phyloP scores from a whole-genome alignment of 768 basidiomycete genomes.

The Naganishia onofrii region DNA sequence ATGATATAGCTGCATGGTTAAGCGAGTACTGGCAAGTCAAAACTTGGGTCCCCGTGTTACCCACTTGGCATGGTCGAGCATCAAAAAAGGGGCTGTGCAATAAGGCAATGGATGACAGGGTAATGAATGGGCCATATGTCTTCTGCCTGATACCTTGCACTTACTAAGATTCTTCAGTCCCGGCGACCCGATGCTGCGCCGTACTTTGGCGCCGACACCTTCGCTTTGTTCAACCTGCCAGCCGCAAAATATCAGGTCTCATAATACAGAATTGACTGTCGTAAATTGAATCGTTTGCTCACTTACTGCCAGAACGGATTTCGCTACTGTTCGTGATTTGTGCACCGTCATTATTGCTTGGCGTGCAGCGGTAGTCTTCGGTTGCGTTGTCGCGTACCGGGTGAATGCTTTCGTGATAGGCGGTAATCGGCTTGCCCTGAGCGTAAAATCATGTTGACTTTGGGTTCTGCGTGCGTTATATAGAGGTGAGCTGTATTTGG shows the following conservation, averaged over 20 bases:
- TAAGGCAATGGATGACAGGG: too few relatives aligned
- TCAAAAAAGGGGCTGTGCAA: constrained; percentile 26
- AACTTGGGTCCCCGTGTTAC: constrained; percentile 62
- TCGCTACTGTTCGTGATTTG: constrained; percentile 56
- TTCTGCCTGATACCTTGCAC: constrained; percentile 30
- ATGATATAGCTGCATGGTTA: background rate
- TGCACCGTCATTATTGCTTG: background rate
- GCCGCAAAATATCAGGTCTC: too few relatives aligned
- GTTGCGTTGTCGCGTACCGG: too few relatives aligned
- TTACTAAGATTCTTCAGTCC: constrained; percentile 71
- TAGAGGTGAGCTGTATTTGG: background rate
- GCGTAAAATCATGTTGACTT: too few relatives aligned
- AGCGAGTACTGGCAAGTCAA: background rate
- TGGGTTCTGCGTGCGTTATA: too few relatives aligned
- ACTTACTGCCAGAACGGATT: constrained; percentile 74
- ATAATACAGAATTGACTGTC: constrained; percentile 59
- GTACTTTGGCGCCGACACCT: constrained; percentile 76
- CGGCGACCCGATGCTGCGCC: constrained; percentile 77
- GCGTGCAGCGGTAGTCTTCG: background rate
- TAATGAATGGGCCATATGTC: too few relatives aligned
- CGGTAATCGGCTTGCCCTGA: too few relatives aligned
- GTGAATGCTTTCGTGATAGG: too few relatives aligned
- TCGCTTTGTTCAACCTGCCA: constrained; percentile 48
- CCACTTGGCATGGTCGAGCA: constrained; percentile 64
- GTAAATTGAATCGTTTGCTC: too few relatives aligned